These are phyloP conservation scores for Kwoniella pini DNA, from an alignment of 768 basidiomycete genomes.

Conservation along the genomic window DNA sequence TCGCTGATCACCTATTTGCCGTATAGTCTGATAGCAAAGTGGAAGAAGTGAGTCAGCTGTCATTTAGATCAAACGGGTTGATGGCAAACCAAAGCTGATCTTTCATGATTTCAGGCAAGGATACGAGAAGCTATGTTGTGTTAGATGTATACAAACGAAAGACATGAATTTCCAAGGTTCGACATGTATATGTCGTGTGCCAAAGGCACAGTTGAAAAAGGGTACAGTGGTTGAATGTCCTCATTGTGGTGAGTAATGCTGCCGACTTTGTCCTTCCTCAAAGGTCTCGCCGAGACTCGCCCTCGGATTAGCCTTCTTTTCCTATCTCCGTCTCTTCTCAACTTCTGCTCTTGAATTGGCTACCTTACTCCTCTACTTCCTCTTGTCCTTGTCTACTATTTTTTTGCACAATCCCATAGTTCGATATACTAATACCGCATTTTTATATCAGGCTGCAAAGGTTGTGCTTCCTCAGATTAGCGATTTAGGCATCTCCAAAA, in stretches of 20 bases:
- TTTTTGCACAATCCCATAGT: too few species aligned
- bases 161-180: constrained; percentile 99
- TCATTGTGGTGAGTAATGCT: constrained; percentile 89
- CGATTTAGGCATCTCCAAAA: too few species aligned
- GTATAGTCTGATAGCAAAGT: constrained; percentile 91
- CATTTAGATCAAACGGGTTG: too few species aligned
- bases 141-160: constrained; percentile 93
- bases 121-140: constrained; percentile 96
- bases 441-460: constrained; percentile 23
- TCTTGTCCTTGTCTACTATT: too few species aligned
- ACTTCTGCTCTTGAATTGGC: too few species aligned
- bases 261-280: too few species aligned
- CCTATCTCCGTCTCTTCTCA: too few species aligned
- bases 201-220: constrained; percentile 84
- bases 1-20: too few species aligned
- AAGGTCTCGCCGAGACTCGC: too few species aligned
- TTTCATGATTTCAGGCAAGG: constrained; percentile 58
- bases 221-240: constrained; percentile 95
- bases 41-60: constrained; percentile 74
- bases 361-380: neutral
- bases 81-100: neutral
- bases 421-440: too few species aligned
- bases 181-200: constrained; percentile 96
- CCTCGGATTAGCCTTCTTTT: too few species aligned
- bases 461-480: constrained; percentile 35